These are phyloP conservation scores for Macrotyloma uniflorum DNA, from an alignment of 306 rosid genomes.

Conservation along the genomic window DNA sequence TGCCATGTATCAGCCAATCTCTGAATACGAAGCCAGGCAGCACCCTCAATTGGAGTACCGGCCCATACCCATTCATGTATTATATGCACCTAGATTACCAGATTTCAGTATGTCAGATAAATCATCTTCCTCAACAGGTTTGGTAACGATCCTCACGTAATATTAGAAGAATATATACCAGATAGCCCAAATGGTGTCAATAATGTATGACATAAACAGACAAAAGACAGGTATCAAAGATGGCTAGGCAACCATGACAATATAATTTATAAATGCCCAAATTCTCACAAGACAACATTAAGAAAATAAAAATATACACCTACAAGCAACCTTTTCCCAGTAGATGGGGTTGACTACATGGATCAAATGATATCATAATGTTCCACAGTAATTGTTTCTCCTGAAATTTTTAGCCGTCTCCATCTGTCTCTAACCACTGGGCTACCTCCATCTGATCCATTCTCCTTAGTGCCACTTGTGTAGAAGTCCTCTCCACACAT, in stretches of 20 bases:
- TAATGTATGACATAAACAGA: not conserved
- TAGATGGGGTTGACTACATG: not conserved
- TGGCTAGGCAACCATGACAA: not conserved
- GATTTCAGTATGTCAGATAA: conserved; percentile 38
- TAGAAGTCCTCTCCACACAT: not conserved
- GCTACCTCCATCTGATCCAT: not conserved
- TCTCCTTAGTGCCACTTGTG: too few species aligned
- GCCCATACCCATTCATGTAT: conserved; percentile 99
- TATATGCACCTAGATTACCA: conserved; percentile 74
- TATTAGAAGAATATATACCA: not conserved
- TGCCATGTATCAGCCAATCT: conserved; percentile 94
- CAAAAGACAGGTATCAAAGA: conserved; percentile 19
- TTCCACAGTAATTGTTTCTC: not conserved
- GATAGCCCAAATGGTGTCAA: not conserved
- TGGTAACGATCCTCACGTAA: not conserved
- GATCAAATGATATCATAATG: not conserved
- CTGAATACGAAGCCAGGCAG: conserved; percentile 97
- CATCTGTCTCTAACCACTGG: not conserved
- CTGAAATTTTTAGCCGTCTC: not conserved
- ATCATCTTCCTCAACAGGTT: conserved; percentile 7
- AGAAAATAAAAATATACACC: not conserved
- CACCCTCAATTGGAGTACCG: conserved; percentile 96
- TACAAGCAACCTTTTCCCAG: not conserved
- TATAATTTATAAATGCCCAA: conserved; percentile 5
- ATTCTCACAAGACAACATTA: not conserved